Percentiles rank a stretch among this genome's conserved stretches.
phyloP scores from a whole-genome alignment of 2,329 filamentous ascomycete species.

The Verticillium nubilum region DNA sequence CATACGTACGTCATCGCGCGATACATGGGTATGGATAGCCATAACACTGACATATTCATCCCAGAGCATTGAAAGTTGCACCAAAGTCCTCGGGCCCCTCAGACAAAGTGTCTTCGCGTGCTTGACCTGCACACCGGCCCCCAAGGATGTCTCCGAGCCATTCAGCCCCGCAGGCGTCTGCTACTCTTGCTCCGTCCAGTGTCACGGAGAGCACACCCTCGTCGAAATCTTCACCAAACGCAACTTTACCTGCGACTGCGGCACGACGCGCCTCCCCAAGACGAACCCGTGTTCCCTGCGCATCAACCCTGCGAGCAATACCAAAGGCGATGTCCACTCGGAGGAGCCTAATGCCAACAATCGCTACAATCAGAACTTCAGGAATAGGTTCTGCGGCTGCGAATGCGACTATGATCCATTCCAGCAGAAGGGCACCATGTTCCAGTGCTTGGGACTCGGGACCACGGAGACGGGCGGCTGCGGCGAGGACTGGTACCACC shows the following conservation, averaged over 20 bases:
- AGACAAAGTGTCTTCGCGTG: constrained; percentile 90
- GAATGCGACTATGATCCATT: constrained; percentile 82
- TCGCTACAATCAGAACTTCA: constrained; percentile 93
- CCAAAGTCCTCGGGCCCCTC: constrained; percentile 79
- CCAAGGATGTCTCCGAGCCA: constrained; percentile 53
- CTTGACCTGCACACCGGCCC: constrained; percentile 84
- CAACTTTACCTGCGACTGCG: constrained; percentile 94
- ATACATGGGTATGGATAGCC: background rate
- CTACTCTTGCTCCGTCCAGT: constrained; percentile 95
- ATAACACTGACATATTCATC: background rate
- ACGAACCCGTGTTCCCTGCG: constrained; percentile 72
- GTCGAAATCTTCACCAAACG: constrained; percentile 96
- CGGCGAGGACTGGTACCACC: constrained; percentile 97
- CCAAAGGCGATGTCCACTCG: constrained; percentile 70
- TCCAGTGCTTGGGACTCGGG: constrained; percentile 86
- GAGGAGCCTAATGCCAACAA: constrained; percentile 70
- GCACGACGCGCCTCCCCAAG: constrained; percentile 71
- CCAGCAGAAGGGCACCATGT: constrained; percentile 94
- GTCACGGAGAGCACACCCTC: constrained; percentile 89
- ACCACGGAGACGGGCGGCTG: constrained; percentile 78
- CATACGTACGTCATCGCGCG: constrained; percentile 63
- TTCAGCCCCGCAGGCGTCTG: constrained; percentile 79
- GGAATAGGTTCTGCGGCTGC: constrained; percentile 88
- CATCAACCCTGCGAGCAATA: constrained; percentile 64
- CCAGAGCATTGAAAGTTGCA: constrained; percentile 90